A percentile compares a stretch with the other conserved stretches of the same genome.
phyloP scores from a whole-genome alignment of 2,329 filamentous ascomycete genomes.

The Purpureocillium lavendulum region DNA sequence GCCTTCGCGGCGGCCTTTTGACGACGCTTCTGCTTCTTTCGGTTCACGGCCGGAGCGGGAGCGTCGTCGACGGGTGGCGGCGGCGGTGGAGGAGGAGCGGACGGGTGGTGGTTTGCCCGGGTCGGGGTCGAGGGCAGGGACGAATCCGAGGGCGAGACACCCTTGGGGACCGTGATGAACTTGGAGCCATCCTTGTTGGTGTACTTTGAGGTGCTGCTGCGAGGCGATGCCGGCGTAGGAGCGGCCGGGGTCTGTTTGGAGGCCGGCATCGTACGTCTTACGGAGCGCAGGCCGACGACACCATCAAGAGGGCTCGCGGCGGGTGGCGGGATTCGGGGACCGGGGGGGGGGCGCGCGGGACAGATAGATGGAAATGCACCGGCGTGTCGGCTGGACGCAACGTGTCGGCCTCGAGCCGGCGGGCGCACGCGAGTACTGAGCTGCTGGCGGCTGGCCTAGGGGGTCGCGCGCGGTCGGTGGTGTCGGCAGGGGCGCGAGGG shows the following conservation, averaged over 20 bases:
- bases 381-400: background rate
- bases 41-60: slow-evolving; percentile 56
- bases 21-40: slow-evolving; percentile 91
- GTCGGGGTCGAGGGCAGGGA: slow-evolving; percentile 45
- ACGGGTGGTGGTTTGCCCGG: slow-evolving; percentile 16
- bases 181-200: slow-evolving; percentile 63
- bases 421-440: background rate
- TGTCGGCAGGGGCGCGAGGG: background rate
- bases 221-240: slow-evolving; percentile 42
- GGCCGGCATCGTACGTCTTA: slow-evolving; percentile 38
- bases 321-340: slow-evolving; percentile 1
- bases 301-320: slow-evolving; percentile 26
- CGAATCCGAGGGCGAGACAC: slow-evolving; percentile 36
- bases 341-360: background rate
- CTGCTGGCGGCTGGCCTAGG: background rate
- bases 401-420: slow-evolving; percentile 1
- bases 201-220: slow-evolving; percentile 49
- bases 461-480: background rate
- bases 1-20: slow-evolving; percentile 74
- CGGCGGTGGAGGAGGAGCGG: slow-evolving; percentile 12
- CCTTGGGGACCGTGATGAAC: slow-evolving; percentile 57
- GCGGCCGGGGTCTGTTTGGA: slow-evolving; percentile 42
- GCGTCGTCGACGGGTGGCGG: slow-evolving; percentile 18
- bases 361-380: background rate
- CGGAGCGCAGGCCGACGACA: slow-evolving; percentile 22